Evolutionary conservation across 768 basidiomycete genomes (phyloP).

Genomic region (Floccularia luteovirens): DNA sequence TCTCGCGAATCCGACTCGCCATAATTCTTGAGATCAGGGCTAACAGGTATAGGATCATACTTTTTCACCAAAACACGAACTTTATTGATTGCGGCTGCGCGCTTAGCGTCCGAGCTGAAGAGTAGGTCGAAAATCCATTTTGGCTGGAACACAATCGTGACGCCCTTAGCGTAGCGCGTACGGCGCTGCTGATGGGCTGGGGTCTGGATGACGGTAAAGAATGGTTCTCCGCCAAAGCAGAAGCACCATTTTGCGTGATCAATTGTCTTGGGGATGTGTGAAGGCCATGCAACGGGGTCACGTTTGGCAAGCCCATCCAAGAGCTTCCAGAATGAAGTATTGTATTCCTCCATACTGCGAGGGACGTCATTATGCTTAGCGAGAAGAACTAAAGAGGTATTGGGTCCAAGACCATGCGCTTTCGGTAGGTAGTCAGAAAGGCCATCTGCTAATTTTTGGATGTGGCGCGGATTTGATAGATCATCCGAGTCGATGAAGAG

Average conservation of each 20-base stretch:
- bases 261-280: slow-evolving; percentile 9
- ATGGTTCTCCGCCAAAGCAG: slow-evolving; percentile 13
- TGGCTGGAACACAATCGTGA: slow-evolving; percentile 13
- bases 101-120: slow-evolving; percentile 11
- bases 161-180: slow-evolving; percentile 10
- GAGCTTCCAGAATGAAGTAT: slow-evolving; percentile 11
- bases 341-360: slow-evolving; percentile 10
- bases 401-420: slow-evolving; percentile 11
- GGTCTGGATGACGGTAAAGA: slow-evolving; percentile 12
- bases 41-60: slow-evolving; percentile 13
- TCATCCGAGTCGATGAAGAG: slow-evolving; percentile 13
- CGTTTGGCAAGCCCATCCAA: slow-evolving; percentile 12
- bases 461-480: slow-evolving; percentile 11
- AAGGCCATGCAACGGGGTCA: slow-evolving; percentile 11
- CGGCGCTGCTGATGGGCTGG: slow-evolving; percentile 11
- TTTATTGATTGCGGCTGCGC: slow-evolving; percentile 11
- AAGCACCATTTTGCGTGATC: slow-evolving; percentile 13
- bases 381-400: slow-evolving; percentile 13
- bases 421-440: slow-evolving; percentile 12
- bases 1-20: slow-evolving; percentile 12
- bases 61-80: slow-evolving; percentile 11
- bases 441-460: slow-evolving; percentile 9
- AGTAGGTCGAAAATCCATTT: slow-evolving; percentile 15
- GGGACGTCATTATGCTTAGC: slow-evolving; percentile 10
- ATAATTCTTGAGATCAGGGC: slow-evolving; percentile 14